phyloP scores from a whole-genome alignment of 805 yeast genomes.

The Kodamaea sagamina region DNA sequence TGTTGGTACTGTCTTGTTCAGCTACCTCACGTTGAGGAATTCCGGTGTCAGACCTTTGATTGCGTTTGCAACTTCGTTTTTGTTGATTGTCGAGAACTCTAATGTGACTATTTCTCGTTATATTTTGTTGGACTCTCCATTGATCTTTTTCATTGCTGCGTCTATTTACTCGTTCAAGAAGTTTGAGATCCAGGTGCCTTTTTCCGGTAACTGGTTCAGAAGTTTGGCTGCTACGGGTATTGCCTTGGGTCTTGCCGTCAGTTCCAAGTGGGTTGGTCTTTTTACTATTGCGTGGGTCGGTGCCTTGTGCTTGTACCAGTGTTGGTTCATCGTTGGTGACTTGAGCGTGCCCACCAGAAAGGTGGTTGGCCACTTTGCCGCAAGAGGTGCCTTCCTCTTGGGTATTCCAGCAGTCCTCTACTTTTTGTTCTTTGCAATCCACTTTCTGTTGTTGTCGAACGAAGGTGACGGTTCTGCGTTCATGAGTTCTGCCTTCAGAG shows the following conservation, averaged over 20 bases:
- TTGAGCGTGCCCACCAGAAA: conserved; percentile 49
- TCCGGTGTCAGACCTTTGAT: conserved; percentile 71
- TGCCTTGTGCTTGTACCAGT: conserved; percentile 53
- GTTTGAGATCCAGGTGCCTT: conserved; percentile 66
- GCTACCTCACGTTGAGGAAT: conserved; percentile 67
- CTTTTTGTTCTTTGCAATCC: conserved; percentile 59
- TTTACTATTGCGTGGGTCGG: conserved; percentile 84
- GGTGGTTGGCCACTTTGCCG: conserved; percentile 47
- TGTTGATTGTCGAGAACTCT: conserved; percentile 67
- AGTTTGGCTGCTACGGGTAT: conserved; percentile 64
- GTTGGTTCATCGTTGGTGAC: conserved; percentile 78
- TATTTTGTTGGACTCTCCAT: conserved; percentile 74
- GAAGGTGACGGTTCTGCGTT: conserved; percentile 76
- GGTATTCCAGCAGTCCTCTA: conserved; percentile 62
- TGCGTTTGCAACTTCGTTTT: conserved; percentile 55
- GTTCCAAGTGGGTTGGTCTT: conserved; percentile 84
- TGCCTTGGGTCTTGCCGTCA: conserved; percentile 70
- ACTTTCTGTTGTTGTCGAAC: conserved; percentile 54
- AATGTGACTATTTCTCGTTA: conserved; percentile 71
- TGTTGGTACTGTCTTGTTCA: conserved; percentile 61
- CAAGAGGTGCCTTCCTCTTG: conserved; percentile 55
- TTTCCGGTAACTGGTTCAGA: conserved; percentile 56
- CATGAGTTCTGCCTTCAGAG: conserved; percentile 71
- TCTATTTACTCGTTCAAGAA: conserved; percentile 65
- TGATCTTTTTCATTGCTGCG: conserved; percentile 75